Evolutionary conservation across 2,329 filamentous ascomycete species (phyloP).

Genomic region (Colletotrichum sublineola): DNA sequence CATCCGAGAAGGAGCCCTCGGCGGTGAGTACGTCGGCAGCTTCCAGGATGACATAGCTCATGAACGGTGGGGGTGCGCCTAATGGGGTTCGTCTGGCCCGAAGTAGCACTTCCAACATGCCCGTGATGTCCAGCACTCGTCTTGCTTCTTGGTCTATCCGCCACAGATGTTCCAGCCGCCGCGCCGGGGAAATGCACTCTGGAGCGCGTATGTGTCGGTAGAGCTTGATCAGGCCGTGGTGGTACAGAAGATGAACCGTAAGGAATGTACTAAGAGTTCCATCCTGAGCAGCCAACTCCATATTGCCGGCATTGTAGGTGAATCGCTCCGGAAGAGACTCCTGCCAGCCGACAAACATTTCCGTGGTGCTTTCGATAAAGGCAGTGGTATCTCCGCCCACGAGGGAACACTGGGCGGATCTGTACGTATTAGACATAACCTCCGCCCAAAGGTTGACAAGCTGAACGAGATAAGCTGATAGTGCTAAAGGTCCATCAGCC

Average conservation of each 20-base stretch:
- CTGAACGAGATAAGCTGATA: slow-evolving; percentile 72
- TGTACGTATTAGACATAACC: slow-evolving; percentile 70
- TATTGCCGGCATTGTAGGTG: slow-evolving; percentile 66
- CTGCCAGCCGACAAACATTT: slow-evolving; percentile 70
- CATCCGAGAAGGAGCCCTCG: slow-evolving; percentile 64
- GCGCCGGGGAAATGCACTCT: slow-evolving; percentile 54
- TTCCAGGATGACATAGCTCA: slow-evolving; percentile 72
- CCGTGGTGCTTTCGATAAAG: slow-evolving; percentile 61
- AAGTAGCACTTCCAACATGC: slow-evolving; percentile 56
- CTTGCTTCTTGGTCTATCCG: slow-evolving; percentile 66
- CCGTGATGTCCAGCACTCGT: slow-evolving; percentile 63
- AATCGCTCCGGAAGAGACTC: slow-evolving; percentile 68
- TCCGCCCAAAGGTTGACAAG: slow-evolving; percentile 76
- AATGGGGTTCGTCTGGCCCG: slow-evolving; percentile 49
- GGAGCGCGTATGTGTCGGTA: slow-evolving; percentile 69
- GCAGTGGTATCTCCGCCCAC: slow-evolving; percentile 43
- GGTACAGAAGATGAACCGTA: slow-evolving; percentile 76
- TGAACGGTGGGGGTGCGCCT: slow-evolving; percentile 69
- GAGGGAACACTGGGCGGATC: slow-evolving; percentile 3
- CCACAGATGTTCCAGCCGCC: slow-evolving; percentile 60
- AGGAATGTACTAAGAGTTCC: slow-evolving; percentile 70
- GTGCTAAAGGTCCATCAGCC: slow-evolving; percentile 54
- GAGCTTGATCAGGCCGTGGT: slow-evolving; percentile 73
- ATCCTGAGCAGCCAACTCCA: slow-evolving; percentile 67
- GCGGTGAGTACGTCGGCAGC: slow-evolving; percentile 77